Conservation (phyloP, 768 basidiomycete genomes). For the Baorangia bicolor region DNA sequence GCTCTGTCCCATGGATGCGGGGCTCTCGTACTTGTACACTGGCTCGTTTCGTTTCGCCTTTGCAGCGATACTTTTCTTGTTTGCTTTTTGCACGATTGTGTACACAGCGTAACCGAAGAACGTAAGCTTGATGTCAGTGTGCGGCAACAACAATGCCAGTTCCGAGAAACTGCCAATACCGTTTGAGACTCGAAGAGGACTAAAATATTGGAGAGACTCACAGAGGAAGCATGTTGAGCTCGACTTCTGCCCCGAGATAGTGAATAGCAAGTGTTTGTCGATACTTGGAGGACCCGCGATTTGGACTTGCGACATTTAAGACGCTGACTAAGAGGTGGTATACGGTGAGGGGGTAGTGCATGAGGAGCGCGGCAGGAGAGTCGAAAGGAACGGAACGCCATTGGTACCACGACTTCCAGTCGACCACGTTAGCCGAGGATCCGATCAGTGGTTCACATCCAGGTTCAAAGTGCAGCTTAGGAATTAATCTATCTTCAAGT, state of each 20-base stretch:
- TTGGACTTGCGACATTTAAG: conserved; percentile 31
- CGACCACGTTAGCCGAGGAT: conserved; percentile 31
- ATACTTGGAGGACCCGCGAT: conserved; percentile 14
- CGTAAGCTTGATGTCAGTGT: conserved; percentile 44
- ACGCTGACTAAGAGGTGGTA: conserved; percentile 39
- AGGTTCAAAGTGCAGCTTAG: conserved; percentile 32
- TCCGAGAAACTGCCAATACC: conserved; percentile 41
- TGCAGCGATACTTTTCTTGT: conserved; percentile 32
- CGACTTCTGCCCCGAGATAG: conserved; percentile 40
- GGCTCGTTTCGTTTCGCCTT: conserved; percentile 28
- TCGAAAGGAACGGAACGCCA: conserved; percentile 45
- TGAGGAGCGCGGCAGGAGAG: conserved; percentile 44
- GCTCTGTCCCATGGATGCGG: conserved; percentile 38
- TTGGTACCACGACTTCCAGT: conserved; percentile 45
- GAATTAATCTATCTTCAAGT: conserved; percentile 35
- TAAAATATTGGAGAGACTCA: conserved; percentile 20
- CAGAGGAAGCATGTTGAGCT: conserved; percentile 42
- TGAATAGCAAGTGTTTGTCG: conserved; percentile 35
- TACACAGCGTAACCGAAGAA: conserved; percentile 39
- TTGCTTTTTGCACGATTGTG: conserved; percentile 33
- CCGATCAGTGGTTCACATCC: conserved; percentile 27
- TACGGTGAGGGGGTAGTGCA: conserved; percentile 43
- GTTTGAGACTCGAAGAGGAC: not conserved
- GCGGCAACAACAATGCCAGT: conserved; percentile 43
- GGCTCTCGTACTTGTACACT: conserved; percentile 38